These are phyloP conservation scores for Saitoella complicata DNA, from an alignment of 805 yeast genomes.

Conservation along the genomic window DNA sequence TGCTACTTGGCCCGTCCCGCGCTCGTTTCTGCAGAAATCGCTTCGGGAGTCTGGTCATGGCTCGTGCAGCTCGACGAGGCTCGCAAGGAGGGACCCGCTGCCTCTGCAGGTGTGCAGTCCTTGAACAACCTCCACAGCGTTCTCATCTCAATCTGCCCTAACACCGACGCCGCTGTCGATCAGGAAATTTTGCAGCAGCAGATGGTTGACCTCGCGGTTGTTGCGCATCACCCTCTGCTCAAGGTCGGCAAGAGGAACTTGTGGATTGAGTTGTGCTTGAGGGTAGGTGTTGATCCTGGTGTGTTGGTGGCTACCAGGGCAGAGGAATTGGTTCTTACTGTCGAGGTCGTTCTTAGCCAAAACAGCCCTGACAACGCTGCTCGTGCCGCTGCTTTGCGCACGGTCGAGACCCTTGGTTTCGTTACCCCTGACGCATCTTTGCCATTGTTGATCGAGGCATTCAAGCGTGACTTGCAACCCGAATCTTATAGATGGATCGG, in stretches of 20 bases:
- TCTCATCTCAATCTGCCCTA: slow-evolving; percentile 11
- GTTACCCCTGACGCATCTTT: slow-evolving; percentile 42
- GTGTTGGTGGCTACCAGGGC: slow-evolving; percentile 25
- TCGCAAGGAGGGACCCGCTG: slow-evolving; percentile 9
- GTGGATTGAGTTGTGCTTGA: slow-evolving; percentile 65
- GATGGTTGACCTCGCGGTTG: slow-evolving; percentile 27
- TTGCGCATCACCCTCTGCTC: slow-evolving; percentile 30
- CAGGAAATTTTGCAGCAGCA: slow-evolving; percentile 14
- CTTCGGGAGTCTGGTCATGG: slow-evolving; percentile 26
- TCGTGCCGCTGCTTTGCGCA: slow-evolving; percentile 17
- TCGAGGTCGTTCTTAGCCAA: slow-evolving; percentile 7
- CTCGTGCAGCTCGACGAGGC: slow-evolving; percentile 11
- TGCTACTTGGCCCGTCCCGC: slow-evolving; percentile 25
- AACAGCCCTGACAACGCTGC: slow-evolving; percentile 10
- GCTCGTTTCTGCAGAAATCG: slow-evolving; percentile 29
- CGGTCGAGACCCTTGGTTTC: slow-evolving; percentile 26
- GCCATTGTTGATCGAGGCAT: slow-evolving; percentile 31
- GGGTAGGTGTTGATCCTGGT: slow-evolving; percentile 50
- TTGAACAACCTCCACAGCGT: slow-evolving; percentile 11
- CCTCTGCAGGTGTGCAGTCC: slow-evolving; percentile 5
- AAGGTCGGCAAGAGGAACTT: slow-evolving; percentile 26
- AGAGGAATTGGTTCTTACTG: slow-evolving; percentile 18
- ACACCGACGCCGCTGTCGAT: slow-evolving; percentile 16
- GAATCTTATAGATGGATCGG: slow-evolving; percentile 27
- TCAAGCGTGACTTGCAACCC: slow-evolving; percentile 30